Conservation (phyloP, 306 rosid species). For the Ormosia semicastrata region DNA sequence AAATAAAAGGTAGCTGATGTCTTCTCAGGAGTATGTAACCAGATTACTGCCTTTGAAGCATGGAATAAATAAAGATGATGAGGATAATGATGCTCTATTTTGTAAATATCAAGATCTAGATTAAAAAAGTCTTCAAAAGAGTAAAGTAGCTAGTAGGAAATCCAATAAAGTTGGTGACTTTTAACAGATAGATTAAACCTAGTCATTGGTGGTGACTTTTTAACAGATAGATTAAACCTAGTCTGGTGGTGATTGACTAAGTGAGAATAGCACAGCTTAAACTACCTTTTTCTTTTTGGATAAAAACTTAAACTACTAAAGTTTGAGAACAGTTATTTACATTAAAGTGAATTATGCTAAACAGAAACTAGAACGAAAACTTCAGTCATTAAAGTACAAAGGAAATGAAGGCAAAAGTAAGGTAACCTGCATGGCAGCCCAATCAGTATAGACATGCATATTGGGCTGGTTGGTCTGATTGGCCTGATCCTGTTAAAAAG, state of each 20-base stretch:
- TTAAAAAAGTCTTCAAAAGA: neutral
- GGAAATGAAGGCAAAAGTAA: slow-evolving; percentile 5
- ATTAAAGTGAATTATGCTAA: neutral
- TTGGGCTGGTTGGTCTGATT: slow-evolving; percentile 51
- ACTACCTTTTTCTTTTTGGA: neutral
- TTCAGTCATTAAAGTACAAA: neutral
- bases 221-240: neutral
- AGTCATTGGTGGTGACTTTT: neutral
- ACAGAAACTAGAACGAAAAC: neutral
- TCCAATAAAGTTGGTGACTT: neutral
- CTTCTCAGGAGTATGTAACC: neutral
- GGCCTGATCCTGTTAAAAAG: slow-evolving; percentile 59
- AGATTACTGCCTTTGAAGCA: neutral
- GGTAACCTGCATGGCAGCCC: slow-evolving; percentile 97
- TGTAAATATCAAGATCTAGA: neutral
- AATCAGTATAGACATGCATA: slow-evolving; percentile 80
- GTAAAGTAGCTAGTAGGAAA: neutral
- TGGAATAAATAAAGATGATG: neutral
- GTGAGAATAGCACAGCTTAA: neutral
- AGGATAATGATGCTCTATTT: neutral
- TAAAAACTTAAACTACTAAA: neutral
- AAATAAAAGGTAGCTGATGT: neutral
- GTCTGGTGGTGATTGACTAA: neutral
- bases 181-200: neutral
- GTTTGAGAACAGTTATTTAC: neutral